Conservation (phyloP, 2,329 filamentous ascomycete genomes). For the Apiospora koreana region DNA sequence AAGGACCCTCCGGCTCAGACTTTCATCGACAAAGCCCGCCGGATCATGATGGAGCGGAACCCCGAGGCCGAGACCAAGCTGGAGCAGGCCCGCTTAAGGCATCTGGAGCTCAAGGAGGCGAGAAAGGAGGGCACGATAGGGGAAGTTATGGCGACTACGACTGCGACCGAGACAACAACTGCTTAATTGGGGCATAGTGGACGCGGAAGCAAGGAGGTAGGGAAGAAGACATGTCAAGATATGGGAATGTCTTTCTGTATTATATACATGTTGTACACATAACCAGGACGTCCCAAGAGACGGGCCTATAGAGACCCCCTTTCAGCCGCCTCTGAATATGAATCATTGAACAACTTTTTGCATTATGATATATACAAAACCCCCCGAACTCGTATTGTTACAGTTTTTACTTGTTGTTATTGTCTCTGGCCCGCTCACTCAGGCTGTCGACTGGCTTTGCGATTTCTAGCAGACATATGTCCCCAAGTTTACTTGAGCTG, state of each 20-base stretch:
- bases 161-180: not conserved
- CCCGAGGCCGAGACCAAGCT: conserved; percentile 47
- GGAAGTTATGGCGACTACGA: conserved; percentile 25
- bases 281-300: conserved; percentile 12
- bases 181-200: not conserved
- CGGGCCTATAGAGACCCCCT: not conserved
- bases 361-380: conserved; percentile 9
- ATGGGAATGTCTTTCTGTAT: conserved; percentile 21
- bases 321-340: not conserved
- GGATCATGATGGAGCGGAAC: conserved; percentile 47
- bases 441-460: not conserved
- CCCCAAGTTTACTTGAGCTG: conserved; percentile 35
- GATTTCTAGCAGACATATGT: not conserved
- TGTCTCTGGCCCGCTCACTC: conserved; percentile 6
- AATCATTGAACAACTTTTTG: conserved; percentile 11
- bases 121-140: conserved; percentile 43
- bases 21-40: conserved; percentile 48
- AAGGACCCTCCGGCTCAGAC: conserved; percentile 61
- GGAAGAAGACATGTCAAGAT: conserved; percentile 9
- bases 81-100: conserved; percentile 49
- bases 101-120: conserved; percentile 56
- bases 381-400: not conserved
- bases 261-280: conserved; percentile 34
- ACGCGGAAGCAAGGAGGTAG: conserved; percentile 23
- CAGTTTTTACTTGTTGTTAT: not conserved